These are phyloP conservation scores for Haplosporangium sp. DNA, from an alignment of 371 early-diverging fungal species.

Conservation along the genomic window DNA sequence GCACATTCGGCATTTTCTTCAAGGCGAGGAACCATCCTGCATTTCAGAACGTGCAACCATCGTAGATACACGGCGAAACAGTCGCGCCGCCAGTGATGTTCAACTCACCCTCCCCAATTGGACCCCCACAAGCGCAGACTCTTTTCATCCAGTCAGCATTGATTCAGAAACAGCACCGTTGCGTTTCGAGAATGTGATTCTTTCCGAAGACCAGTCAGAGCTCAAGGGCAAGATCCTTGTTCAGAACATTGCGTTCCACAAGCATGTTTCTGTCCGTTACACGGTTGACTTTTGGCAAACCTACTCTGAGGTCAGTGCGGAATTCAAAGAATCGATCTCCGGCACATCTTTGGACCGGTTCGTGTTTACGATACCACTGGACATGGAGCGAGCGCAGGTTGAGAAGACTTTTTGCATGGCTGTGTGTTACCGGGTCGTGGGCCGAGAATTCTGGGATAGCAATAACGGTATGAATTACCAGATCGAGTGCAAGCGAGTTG, in stretches of 20 bases:
- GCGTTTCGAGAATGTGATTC: conserved; percentile 34
- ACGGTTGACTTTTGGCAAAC: conserved; percentile 79
- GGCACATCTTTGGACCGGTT: conserved; percentile 42
- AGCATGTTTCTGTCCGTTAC: conserved; percentile 74
- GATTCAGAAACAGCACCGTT: conserved; percentile 40
- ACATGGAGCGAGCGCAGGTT: conserved; percentile 29
- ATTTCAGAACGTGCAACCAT: conserved; percentile 60
- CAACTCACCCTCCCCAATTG: conserved; percentile 54
- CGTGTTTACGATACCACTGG: conserved; percentile 38
- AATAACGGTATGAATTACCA: conserved; percentile 80
- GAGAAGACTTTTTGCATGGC: conserved; percentile 61
- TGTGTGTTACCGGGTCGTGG: conserved; percentile 67
- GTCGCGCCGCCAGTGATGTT: conserved; percentile 55
- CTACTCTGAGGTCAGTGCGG: conserved; percentile 64
- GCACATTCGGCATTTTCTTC: conserved; percentile 66
- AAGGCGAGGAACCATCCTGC: conserved; percentile 66
- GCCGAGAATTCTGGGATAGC: conserved; percentile 85
- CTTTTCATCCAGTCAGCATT: conserved; percentile 26
- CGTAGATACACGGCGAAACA: conserved; percentile 53
- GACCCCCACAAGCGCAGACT: conserved; percentile 15
- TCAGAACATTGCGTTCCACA: conserved; percentile 83
- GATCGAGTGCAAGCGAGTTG: conserved; percentile 55
- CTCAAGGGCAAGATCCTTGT: conserved; percentile 73
- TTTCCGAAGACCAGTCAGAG: conserved; percentile 51
- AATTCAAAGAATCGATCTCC: conserved; percentile 61